phyloP scores from a whole-genome alignment of 495 filamentous ascomycete genomes.

The Trichoderma gamsii region DNA sequence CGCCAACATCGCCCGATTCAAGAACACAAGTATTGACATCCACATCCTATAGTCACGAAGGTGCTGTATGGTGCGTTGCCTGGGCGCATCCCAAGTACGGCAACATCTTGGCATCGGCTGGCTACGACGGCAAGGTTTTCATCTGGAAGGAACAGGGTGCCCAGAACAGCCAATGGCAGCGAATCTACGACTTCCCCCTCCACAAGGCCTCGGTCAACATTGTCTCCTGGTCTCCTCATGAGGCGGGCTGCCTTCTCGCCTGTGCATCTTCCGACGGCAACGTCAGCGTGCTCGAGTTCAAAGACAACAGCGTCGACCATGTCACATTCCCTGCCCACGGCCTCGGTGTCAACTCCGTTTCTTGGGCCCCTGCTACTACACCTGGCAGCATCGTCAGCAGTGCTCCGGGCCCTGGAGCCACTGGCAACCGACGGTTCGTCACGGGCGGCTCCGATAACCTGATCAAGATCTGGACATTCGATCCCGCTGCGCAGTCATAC shows the following conservation, averaged over 20 bases:
- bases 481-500: constrained; percentile 43
- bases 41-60: constrained; percentile 65
- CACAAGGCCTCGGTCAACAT: constrained; percentile 95
- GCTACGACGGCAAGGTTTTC: constrained; percentile 94
- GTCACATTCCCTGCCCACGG: constrained; percentile 88
- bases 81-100: constrained; percentile 99
- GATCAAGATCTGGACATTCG: constrained; percentile 79
- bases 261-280: constrained; percentile 90
- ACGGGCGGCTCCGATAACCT: constrained; percentile 90
- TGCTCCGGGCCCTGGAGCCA: constrained; percentile 52
- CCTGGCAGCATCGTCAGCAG: constrained; percentile 75
- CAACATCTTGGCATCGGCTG: constrained; percentile 89
- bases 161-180: constrained; percentile 52
- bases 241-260: constrained; percentile 88
- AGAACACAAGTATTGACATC: neutral
- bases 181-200: constrained; percentile 81
- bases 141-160: constrained; percentile 89
- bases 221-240: constrained; percentile 94
- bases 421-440: constrained; percentile 68
- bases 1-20: neutral
- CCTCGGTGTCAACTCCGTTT: constrained; percentile 87
- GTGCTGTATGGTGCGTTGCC: constrained; percentile 92
- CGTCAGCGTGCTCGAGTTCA: constrained; percentile 90
- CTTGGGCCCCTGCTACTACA: constrained; percentile 80
- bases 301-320: constrained; percentile 82